These are phyloP conservation scores for Moesziomyces parantarcticus DNA, from an alignment of 1,284 basidiomycete genomes.

Conservation along the genomic window DNA sequence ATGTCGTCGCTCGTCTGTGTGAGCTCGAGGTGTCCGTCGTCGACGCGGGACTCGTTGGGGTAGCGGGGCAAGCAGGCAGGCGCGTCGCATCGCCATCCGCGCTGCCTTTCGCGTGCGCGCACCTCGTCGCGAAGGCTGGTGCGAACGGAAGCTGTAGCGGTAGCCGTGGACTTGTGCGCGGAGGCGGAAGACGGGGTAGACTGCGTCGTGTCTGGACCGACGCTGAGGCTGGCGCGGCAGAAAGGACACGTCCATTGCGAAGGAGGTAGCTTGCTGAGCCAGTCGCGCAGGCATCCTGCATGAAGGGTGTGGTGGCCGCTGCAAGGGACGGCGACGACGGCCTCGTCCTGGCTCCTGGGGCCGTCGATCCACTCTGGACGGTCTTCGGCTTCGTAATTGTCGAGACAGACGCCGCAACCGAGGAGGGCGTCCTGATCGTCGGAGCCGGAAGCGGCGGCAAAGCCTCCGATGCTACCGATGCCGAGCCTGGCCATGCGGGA, in stretches of 20 bases:
- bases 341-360: slow-evolving; percentile 47
- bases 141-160: not conserved
- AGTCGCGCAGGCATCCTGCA: slow-evolving; percentile 54
- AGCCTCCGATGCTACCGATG: slow-evolving; percentile 57
- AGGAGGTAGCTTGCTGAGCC: slow-evolving; percentile 58
- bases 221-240: slow-evolving; percentile 50
- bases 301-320: slow-evolving; percentile 62
- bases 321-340: slow-evolving; percentile 63
- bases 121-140: slow-evolving; percentile 57
- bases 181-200: slow-evolving; percentile 2
- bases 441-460: slow-evolving; percentile 11
- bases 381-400: slow-evolving; percentile 59
- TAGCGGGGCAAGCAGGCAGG: slow-evolving; percentile 59
- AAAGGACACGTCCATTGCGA: slow-evolving; percentile 65
- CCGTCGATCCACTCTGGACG: slow-evolving; percentile 59
- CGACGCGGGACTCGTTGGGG: slow-evolving; percentile 20
- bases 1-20: slow-evolving; percentile 24
- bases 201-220: slow-evolving; percentile 1
- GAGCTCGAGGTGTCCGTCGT: slow-evolving; percentile 34
- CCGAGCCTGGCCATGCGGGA: slow-evolving; percentile 60
- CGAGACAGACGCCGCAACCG: slow-evolving; percentile 63
- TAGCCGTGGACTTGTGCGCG: slow-evolving; percentile 4
- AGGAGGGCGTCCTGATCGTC: slow-evolving; percentile 29
- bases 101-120: slow-evolving; percentile 43
- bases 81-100: slow-evolving; percentile 61